These are phyloP conservation scores for Candida schatavii DNA, from an alignment of 805 yeast species.

Conservation along the genomic window DNA sequence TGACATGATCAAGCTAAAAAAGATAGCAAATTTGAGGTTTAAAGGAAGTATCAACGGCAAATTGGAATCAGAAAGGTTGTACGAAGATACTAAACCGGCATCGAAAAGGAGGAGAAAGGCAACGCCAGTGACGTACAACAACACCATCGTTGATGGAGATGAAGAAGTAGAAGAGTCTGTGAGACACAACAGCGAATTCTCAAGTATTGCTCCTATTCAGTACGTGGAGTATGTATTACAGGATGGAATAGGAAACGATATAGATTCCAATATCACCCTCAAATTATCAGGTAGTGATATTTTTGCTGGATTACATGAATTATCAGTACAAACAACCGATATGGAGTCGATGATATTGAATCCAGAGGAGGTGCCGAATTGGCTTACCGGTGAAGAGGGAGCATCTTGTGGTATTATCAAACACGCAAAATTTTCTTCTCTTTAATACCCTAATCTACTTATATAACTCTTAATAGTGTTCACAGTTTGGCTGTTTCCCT, in stretches of 20 bases:
- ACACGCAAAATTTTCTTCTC: constrained; percentile 13
- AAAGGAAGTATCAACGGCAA: constrained; percentile 50
- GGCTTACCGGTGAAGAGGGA: constrained; percentile 79
- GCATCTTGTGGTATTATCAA: constrained; percentile 41
- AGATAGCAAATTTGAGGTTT: constrained; percentile 55
- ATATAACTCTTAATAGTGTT: constrained; percentile 18
- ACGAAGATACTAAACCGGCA: constrained; percentile 29
- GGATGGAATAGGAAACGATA: constrained; percentile 18
- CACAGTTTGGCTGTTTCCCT: constrained; percentile 10
- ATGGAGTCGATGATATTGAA: constrained; percentile 42
- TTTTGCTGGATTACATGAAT: constrained; percentile 74
- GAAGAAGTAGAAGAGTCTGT: constrained; percentile 4
- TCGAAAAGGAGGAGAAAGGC: constrained; percentile 7
- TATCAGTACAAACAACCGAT: constrained; percentile 38
- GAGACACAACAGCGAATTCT: constrained; percentile 31
- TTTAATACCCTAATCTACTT: constrained; percentile 23
- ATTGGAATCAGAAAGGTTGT: constrained; percentile 33
- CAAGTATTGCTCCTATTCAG: constrained; percentile 60
- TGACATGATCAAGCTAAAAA: constrained; percentile 22
- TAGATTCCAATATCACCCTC: constrained; percentile 20
- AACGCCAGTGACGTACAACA: neutral
- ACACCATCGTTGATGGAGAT: constrained; percentile 10
- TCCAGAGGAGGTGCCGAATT: constrained; percentile 61
- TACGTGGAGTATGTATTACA: constrained; percentile 44
- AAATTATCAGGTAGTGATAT: constrained; percentile 65